Conservation (phyloP, 768 basidiomycete genomes). For the Tulasnella sp. region DNA sequence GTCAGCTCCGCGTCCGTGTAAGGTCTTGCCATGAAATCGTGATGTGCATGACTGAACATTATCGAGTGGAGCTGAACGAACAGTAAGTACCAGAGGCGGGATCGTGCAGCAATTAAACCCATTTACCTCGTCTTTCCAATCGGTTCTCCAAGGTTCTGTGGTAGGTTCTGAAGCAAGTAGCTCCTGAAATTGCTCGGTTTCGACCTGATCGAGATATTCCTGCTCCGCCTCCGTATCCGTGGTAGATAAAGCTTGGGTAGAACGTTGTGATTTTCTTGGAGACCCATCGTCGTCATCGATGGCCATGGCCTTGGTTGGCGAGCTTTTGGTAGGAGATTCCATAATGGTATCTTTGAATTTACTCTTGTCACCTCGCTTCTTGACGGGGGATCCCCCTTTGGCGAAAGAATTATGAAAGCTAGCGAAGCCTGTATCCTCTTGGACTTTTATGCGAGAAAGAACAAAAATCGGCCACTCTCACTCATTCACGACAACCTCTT, state of each 20-base stretch:
- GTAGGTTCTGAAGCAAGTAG: not conserved
- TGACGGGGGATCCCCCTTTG: conserved; percentile 3
- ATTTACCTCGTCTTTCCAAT: not conserved
- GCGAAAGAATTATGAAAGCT: conserved; percentile 7
- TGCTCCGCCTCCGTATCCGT: not conserved
- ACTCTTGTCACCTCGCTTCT: not conserved
- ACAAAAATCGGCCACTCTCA: not conserved
- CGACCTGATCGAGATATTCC: not conserved
- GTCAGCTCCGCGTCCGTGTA: not conserved
- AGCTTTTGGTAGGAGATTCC: not conserved
- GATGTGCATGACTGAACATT: not conserved
- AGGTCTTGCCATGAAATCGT: not conserved
- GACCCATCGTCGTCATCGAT: not conserved
- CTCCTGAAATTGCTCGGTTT: not conserved
- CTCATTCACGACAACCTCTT: not conserved
- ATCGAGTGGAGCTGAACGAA: not conserved
- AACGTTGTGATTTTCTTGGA: not conserved
- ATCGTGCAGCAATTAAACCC: not conserved
- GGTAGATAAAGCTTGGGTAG: not conserved
- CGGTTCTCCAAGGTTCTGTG: not conserved
- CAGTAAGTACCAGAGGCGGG: not conserved
- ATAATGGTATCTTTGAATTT: not conserved
- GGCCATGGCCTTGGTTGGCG: not conserved
- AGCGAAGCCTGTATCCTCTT: not conserved
- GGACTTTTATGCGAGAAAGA: not conserved